phyloP scores from a whole-genome alignment of 2,329 filamentous ascomycete species.

The Venturia nashicola region DNA sequence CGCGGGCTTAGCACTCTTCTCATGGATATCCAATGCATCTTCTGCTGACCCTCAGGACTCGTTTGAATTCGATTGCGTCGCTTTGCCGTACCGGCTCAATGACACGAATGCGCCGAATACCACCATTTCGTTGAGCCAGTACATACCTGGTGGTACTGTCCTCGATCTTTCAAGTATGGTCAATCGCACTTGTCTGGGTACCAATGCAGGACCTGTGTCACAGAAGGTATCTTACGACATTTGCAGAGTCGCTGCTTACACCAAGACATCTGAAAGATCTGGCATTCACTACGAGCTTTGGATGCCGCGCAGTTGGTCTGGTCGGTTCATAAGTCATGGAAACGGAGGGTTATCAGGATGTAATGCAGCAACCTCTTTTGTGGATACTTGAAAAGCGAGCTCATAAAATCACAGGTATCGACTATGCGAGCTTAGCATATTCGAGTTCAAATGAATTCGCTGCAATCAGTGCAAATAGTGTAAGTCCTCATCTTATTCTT shows the following conservation, averaged over 20 bases:
- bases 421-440: slow-evolving; percentile 28
- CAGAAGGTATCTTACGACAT: slow-evolving; percentile 17
- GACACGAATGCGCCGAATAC: not conserved
- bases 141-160: not conserved
- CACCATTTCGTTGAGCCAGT: not conserved
- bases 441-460: slow-evolving; percentile 26
- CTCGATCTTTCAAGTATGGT: not conserved
- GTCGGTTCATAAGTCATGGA: slow-evolving; percentile 26
- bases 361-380: not conserved
- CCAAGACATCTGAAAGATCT: slow-evolving; percentile 26
- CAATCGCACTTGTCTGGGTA: not conserved
- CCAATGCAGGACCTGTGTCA: not conserved
- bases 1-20: not conserved
- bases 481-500: not conserved
- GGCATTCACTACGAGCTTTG: slow-evolving; percentile 32
- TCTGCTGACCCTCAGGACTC: not conserved
- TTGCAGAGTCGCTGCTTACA: slow-evolving; percentile 27
- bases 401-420: not conserved
- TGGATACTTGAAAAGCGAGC: not conserved
- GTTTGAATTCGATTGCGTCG: not conserved
- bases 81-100: not conserved
- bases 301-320: slow-evolving; percentile 30
- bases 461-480: slow-evolving; percentile 26
- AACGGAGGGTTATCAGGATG: slow-evolving; percentile 31
- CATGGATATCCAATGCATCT: not conserved